Evolutionary conservation across 805 yeast species (phyloP).

Genomic region (Metschnikowia anglica): DNA sequence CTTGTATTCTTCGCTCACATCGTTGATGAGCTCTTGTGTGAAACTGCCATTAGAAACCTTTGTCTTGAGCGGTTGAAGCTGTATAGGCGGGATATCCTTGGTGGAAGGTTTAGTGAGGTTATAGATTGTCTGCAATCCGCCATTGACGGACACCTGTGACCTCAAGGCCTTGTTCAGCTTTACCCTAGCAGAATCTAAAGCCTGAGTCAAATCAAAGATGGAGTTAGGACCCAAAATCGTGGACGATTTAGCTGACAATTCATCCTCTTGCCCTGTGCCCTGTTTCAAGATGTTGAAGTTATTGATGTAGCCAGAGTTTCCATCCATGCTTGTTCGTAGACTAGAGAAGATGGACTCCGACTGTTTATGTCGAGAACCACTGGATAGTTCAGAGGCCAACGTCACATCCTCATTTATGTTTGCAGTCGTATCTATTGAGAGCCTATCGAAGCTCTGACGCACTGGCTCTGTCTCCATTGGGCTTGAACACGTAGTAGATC

Average conservation of each 20-base stretch:
- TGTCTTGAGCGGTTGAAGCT: conserved; percentile 39
- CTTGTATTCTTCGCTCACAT: conserved; percentile 29
- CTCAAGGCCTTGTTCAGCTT: conserved; percentile 35
- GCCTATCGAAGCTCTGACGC: conserved; percentile 15
- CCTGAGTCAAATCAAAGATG: conserved; percentile 71
- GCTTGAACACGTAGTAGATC: background rate
- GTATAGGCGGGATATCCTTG: conserved; percentile 81
- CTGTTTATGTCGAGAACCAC: conserved; percentile 12
- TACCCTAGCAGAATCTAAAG: conserved; percentile 46
- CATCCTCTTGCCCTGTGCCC: conserved; percentile 20
- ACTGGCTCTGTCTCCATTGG: conserved; percentile 17
- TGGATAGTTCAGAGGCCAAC: conserved; percentile 16
- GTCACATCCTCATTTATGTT: conserved; percentile 21
- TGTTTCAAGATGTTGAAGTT: conserved; percentile 19
- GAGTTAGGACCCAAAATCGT: conserved; percentile 73
- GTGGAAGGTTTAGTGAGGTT: conserved; percentile 67
- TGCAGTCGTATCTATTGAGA: conserved; percentile 18
- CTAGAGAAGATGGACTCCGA: conserved; percentile 20
- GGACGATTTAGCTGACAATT: conserved; percentile 26
- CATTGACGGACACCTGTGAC: conserved; percentile 38
- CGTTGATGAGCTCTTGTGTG: conserved; percentile 20
- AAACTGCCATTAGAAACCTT: conserved; percentile 28
- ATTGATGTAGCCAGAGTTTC: conserved; percentile 12
- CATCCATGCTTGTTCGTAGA: conserved; percentile 19
- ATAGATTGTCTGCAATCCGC: conserved; percentile 42